Conservation (phyloP, 2,329 filamentous ascomycete species). For the Stagonosporopsis rhizophila region DNA sequence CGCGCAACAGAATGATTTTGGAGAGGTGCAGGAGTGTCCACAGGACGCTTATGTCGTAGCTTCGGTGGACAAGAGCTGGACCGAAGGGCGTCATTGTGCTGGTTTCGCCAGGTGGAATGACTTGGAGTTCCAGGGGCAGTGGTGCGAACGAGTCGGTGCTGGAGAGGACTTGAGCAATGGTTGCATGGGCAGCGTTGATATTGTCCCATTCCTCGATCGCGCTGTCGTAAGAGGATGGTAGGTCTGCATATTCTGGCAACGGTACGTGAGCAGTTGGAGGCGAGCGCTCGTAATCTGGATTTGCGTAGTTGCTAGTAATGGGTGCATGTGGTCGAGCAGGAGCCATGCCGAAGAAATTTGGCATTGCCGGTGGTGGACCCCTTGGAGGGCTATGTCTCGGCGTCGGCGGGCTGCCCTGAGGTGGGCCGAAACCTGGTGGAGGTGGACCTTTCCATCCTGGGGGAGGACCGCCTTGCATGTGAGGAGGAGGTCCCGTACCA, state of each 20-base stretch:
- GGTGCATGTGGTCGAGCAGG: conserved; percentile 51
- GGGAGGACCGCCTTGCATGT: conserved; percentile 34
- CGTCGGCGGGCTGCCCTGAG: conserved; percentile 21
- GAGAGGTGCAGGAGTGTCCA: conserved; percentile 90
- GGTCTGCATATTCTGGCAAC: conserved; percentile 52
- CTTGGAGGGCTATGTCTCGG: conserved; percentile 17
- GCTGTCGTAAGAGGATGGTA: conserved; percentile 70
- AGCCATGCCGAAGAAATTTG: conserved; percentile 62
- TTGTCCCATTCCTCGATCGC: conserved; percentile 80
- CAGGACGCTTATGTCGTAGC: conserved; percentile 83
- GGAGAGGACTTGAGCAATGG: conserved; percentile 63
- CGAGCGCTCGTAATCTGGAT: conserved; percentile 31
- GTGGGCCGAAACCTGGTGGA: conserved; percentile 24
- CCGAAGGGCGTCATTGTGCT: conserved; percentile 76
- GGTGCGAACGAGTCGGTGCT: conserved; percentile 80
- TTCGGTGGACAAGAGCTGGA: conserved; percentile 78
- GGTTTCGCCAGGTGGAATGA: conserved; percentile 56
- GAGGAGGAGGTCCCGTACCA: conserved; percentile 33
- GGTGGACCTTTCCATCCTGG: conserved; percentile 30
- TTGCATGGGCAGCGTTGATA: conserved; percentile 73
- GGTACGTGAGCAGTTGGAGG: conserved; percentile 25
- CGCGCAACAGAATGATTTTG: conserved; percentile 79
- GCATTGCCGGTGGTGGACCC: conserved; percentile 41
- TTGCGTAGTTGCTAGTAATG: conserved; percentile 54
- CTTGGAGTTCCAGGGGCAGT: conserved; percentile 70